phyloP scores from a whole-genome alignment of 495 filamentous ascomycete species.

The Podospora appendiculata region DNA sequence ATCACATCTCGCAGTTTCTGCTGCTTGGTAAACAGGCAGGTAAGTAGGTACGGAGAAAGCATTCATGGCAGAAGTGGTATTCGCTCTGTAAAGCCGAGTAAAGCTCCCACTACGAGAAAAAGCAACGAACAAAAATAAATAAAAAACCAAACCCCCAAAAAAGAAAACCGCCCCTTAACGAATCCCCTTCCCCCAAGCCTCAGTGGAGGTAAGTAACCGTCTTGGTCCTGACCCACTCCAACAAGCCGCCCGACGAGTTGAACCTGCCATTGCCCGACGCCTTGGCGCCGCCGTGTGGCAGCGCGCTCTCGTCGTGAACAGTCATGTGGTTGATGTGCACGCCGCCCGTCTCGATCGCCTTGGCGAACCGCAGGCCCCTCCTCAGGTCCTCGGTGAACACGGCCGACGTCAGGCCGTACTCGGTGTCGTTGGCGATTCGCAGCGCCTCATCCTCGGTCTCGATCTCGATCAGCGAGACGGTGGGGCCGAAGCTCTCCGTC shows the following conservation, averaged over 20 bases:
- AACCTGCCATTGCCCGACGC: constrained; percentile 72
- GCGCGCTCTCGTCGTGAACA: constrained; percentile 69
- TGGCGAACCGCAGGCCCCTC: constrained; percentile 65
- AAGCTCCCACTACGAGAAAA: too few species aligned
- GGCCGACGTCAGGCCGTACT: constrained; percentile 75
- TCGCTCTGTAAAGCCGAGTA: too few species aligned
- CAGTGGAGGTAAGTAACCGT: constrained; percentile 63
- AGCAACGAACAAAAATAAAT: too few species aligned
- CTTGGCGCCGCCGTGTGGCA: constrained; percentile 86
- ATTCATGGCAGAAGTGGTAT: too few species aligned
- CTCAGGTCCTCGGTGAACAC: constrained; percentile 80
- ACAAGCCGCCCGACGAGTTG: constrained; percentile 36
- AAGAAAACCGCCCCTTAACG: neutral
- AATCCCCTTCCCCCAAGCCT: neutral
- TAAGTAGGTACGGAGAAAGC: too few species aligned
- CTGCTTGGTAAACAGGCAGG: too few species aligned
- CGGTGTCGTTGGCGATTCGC: constrained; percentile 70
- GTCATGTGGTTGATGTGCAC: constrained; percentile 87
- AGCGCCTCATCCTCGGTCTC: constrained; percentile 63
- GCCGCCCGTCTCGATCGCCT: constrained; percentile 69
- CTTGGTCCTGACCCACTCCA: constrained; percentile 82
- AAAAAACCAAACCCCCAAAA: neutral
- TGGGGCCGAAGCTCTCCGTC: constrained; percentile 78
- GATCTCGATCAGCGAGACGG: constrained; percentile 52
- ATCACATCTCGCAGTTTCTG: too few species aligned